Base-by-base conservation (phyloP, 345 rosid genomes). In the Limnanthes douglasii region DNA sequence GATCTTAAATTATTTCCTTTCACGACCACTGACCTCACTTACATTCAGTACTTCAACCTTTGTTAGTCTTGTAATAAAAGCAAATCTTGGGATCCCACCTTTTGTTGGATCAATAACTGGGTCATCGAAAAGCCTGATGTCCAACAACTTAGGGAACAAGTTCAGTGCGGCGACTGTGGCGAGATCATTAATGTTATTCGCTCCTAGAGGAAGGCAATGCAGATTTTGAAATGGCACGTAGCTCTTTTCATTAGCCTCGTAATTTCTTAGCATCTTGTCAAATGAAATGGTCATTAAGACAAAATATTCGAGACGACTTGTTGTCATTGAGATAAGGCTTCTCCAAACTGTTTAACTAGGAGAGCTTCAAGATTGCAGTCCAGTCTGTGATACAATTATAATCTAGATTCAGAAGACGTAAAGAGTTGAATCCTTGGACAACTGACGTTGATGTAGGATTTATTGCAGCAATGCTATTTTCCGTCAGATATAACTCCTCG, bases 1-100 rank as follows among this genome's bases (percentile, higher is more conserved):
- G 43, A 83, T 83, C 73, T 88, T 94, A 43, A 94, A 90, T 14
- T 90, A 95, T 65, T 77, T 90, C 64, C 85, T 77, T 53, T 90
- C 98, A 14, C 94, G 84, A 57, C 55, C 51, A 17, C 69, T 63
- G 24, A 90, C 72, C 98, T 84, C 98, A 49, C 98, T 90, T 48
- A 94, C 95, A 63, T 84, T 84, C 50, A 90, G 70, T 31, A 80
- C 39, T 66, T 83, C 57, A 45, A 90, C 74, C 51, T 70, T 84
- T 17, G 69, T 66, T 55, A 90, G 54, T n/a, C 77, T 63, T 27
- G 98, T 92, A 56, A 90, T 32, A 48, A 77, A 53, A 47, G 65
- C 70, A 70, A 56, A 90, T 62, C 98, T 77, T 5, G 94, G 75
- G 48, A 76, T 43, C 43, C 95, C 94, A 37, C 84, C 82, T 50